Evolutionary conservation across 1,284 basidiomycete genomes (phyloP).

Genomic region (Irpex lacteus): DNA sequence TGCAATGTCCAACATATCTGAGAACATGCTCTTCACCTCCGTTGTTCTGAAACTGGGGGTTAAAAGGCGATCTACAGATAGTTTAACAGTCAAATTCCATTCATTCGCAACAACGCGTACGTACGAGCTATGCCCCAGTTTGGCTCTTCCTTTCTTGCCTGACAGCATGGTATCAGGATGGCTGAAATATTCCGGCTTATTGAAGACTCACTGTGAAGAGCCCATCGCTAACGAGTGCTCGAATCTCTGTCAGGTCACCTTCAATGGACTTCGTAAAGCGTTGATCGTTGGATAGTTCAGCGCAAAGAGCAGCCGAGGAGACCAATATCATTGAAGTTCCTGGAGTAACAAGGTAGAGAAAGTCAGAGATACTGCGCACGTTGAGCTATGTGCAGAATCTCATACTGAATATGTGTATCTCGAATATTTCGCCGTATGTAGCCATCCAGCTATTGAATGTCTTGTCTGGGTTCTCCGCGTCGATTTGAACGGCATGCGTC

Average conservation of each 20-base stretch:
- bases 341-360: not conserved
- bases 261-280: slow-evolving; percentile 40
- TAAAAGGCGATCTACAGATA: slow-evolving; percentile 42
- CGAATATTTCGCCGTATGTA: not conserved
- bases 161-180: slow-evolving; percentile 25
- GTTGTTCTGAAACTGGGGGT: slow-evolving; percentile 50
- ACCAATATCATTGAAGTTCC: not conserved
- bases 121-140: slow-evolving; percentile 49
- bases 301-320: not conserved
- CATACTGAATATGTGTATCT: not conserved
- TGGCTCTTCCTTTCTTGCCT: slow-evolving; percentile 31
- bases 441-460: not conserved
- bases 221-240: slow-evolving; percentile 42
- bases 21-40: slow-evolving; percentile 46
- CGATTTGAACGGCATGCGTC: not conserved
- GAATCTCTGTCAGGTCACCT: slow-evolving; percentile 35
- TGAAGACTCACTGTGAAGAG: slow-evolving; percentile 36
- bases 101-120: slow-evolving; percentile 13
- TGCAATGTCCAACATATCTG: slow-evolving; percentile 48
- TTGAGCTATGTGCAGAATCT: not conserved
- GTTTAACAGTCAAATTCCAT: not conserved
- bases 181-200: not conserved
- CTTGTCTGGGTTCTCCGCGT: not conserved
- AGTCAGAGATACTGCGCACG: not conserved
- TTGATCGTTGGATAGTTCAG: slow-evolving; percentile 43